Evolutionary conservation across 371 early-diverging fungal genomes (phyloP).

Genomic region (Mortierella sp.): DNA sequence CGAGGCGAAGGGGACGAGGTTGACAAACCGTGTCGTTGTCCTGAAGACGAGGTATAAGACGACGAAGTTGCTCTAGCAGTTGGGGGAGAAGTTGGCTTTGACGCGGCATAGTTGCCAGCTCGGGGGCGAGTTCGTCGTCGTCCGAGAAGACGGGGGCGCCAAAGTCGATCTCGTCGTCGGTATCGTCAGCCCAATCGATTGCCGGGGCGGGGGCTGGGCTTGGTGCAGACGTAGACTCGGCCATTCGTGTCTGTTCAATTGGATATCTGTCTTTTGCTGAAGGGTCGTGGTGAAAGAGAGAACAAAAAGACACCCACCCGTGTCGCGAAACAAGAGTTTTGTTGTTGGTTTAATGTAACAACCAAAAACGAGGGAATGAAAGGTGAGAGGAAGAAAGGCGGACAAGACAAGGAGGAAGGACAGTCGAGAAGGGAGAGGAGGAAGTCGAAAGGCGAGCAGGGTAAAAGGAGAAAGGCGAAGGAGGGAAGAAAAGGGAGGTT

Average conservation of each 20-base stretch:
- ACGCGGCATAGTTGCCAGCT: background rate
- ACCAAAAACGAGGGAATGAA: background rate
- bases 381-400: background rate
- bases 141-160: constrained; percentile 57
- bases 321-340: background rate
- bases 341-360: background rate
- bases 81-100: background rate
- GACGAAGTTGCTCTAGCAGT: background rate
- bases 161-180: constrained; percentile 57
- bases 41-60: background rate
- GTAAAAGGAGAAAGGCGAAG: background rate
- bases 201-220: constrained; percentile 25
- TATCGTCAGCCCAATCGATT: constrained; percentile 57
- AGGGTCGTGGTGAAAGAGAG: background rate
- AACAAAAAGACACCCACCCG: background rate
- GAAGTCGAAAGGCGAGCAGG: background rate
- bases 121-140: constrained; percentile 44
- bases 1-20: constrained; percentile 13
- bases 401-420: background rate
- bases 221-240: constrained; percentile 30
- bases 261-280: background rate
- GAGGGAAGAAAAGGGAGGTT: background rate
- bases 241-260: constrained; percentile 13
- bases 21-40: constrained; percentile 1
- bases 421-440: background rate